Conservation (phyloP, 768 basidiomycete genomes). For the Macrolepiota fuliginosa region DNA sequence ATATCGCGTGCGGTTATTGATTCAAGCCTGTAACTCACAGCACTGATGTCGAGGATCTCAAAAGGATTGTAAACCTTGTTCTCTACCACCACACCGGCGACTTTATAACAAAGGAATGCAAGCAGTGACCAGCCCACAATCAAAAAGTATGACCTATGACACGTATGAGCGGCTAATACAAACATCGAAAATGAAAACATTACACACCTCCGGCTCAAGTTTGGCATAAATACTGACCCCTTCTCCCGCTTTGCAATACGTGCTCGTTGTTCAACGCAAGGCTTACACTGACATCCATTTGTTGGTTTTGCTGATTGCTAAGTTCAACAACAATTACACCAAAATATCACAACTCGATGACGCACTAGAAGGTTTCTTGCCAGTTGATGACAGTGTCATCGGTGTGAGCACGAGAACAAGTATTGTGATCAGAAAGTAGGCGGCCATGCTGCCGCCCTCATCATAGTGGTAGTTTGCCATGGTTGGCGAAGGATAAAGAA, state of each 20-base stretch:
- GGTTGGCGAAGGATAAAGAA: conserved; percentile 19
- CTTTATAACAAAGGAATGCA: conserved; percentile 65
- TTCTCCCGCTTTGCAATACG: conserved; percentile 37
- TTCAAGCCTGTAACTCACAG: conserved; percentile 41
- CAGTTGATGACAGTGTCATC: conserved; percentile 55
- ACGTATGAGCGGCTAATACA: conserved; percentile 6
- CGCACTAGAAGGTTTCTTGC: conserved; percentile 41
- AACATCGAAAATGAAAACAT: not conserved
- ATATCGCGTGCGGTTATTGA: not conserved
- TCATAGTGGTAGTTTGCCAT: conserved; percentile 88
- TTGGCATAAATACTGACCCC: conserved; percentile 48
- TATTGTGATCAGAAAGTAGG: conserved; percentile 90
- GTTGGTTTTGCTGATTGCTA: conserved; percentile 24
- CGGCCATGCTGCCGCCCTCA: conserved; percentile 82
- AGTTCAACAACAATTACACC: not conserved
- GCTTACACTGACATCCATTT: conserved; percentile 58
- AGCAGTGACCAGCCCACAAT: conserved; percentile 74
- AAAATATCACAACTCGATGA: conserved; percentile 12
- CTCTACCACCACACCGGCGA: conserved; percentile 53
- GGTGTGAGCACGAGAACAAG: conserved; percentile 83
- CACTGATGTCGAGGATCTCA: conserved; percentile 79
- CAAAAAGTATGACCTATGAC: conserved; percentile 54
- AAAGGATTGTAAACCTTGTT: conserved; percentile 89
- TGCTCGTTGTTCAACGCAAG: conserved; percentile 56
- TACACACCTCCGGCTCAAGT: conserved; percentile 50